phyloP scores from a whole-genome alignment of 331 rosid species.

The Phaseolus coccineus region DNA sequence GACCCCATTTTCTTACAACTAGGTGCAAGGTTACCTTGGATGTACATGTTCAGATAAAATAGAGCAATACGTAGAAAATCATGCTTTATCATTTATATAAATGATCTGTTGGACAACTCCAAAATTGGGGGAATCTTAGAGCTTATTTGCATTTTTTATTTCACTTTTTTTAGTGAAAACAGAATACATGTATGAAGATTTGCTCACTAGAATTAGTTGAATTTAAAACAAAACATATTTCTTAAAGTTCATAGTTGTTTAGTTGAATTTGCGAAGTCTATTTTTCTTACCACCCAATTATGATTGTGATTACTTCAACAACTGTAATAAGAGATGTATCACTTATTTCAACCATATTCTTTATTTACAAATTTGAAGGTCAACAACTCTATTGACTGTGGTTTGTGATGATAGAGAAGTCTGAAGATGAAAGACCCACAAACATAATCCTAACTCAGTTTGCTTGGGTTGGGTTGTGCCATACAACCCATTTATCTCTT shows the following conservation, averaged over 20 bases:
- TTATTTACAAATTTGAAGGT: neutral
- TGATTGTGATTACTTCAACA: neutral
- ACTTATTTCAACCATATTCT: neutral
- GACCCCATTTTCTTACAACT: neutral
- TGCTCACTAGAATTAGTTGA: neutral
- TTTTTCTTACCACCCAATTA: neutral
- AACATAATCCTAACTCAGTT: neutral
- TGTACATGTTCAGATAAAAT: neutral
- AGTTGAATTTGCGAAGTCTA: neutral
- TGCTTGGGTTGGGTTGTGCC: neutral
- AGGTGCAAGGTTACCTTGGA: constrained; percentile 6
- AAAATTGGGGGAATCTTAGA: neutral
- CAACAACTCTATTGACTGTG: neutral
- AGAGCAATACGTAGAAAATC: neutral
- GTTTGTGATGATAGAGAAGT: neutral
- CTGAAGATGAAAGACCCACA: neutral
- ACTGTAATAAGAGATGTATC: neutral
- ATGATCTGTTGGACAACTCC: neutral
- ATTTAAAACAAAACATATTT: neutral
- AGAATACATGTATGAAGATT: neutral
- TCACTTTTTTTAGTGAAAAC: neutral
- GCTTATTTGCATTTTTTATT: neutral
- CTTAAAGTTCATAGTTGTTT: neutral
- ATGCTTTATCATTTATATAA: neutral
- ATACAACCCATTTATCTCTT: neutral